Conservation (phyloP, 352 stramenopile species). For the Phytophthora fragariae region DNA sequence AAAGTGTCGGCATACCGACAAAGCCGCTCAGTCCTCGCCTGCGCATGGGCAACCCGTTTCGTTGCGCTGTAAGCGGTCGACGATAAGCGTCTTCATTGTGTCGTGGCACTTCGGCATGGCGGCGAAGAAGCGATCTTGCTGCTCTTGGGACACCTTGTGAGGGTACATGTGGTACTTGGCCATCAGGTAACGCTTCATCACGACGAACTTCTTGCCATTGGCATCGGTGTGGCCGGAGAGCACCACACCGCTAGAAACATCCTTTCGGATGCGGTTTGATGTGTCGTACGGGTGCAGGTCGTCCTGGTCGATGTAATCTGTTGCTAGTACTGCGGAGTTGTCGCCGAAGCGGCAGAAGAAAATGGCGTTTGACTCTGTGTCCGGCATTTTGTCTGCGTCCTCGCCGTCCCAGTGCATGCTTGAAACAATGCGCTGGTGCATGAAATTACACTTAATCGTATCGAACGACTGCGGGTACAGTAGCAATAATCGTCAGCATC, state of each 20-base stretch:
- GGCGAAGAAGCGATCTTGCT: constrained; percentile 67
- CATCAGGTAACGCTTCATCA: constrained; percentile 86
- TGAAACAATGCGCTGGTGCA: constrained; percentile 82
- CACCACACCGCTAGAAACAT: constrained; percentile 77
- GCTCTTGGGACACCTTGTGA: constrained; percentile 72
- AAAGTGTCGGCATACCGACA: constrained; percentile 8
- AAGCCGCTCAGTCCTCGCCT: constrained; percentile 29
- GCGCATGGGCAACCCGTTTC: constrained; percentile 33
- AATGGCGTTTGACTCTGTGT: constrained; percentile 79
- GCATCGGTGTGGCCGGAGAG: constrained; percentile 67
- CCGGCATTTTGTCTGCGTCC: constrained; percentile 53
- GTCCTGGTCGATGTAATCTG: constrained; percentile 83
- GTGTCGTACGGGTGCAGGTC: constrained; percentile 79
- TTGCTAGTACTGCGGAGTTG: constrained; percentile 71
- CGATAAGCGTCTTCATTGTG: constrained; percentile 69
- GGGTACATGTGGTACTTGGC: constrained; percentile 85
- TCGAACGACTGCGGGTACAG: constrained; percentile 56
- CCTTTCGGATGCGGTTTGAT: constrained; percentile 79
- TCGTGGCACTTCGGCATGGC: constrained; percentile 68
- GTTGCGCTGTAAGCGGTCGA: constrained; percentile 51
- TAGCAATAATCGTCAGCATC: background rate
- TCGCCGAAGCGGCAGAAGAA: constrained; percentile 72
- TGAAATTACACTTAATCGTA: constrained; percentile 83
- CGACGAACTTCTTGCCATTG: constrained; percentile 69
- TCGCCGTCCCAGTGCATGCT: constrained; percentile 72